Base-by-base conservation (phyloP, 1,284 basidiomycete genomes). In the Tilletia indica region DNA sequence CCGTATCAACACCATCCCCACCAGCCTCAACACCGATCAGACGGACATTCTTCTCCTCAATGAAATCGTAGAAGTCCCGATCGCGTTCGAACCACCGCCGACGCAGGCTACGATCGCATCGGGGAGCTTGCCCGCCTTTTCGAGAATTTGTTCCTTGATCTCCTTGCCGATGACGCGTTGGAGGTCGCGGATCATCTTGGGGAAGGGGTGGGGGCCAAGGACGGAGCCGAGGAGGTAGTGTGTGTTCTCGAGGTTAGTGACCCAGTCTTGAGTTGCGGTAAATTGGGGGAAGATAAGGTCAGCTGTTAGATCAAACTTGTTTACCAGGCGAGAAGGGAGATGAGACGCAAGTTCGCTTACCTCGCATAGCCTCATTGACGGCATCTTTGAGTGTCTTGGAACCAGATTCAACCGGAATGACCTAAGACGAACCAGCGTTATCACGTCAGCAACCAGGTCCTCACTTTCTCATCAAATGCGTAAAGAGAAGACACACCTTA, bases 141-240 rank as follows among this genome's bases (percentile, higher is more conserved):
- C 91, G 67, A 89, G 86, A 74, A 98, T 84, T 86, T 99, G 97
- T 68, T 87, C 86, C 86, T 95, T 97, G 87, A 98, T 96, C 86
- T 99, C 97, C 82, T 91, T 88, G 3, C 96, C 92, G 77, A 99
- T 99, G 68, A 99, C 89, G 76, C 91, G 90, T 85, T 99, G 97
- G 89, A 97, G 98, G 86, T 99, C 97, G 70, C 96, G 91, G 64
- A 99, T 96, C 73, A 99, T 93, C 45, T 95, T 97, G 0, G 97
- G 97, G 90, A 99, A 99, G 0, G 97, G 97, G 85, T 98, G 96
- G 19, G 97, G 97, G 6, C 97, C 97, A 78, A 99, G 97, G 45
- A 91, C 94, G 25, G 94, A 97, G 51, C 97, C 97, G 77, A 99
- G 93, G 76, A 97, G 89, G 87, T 98, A 99, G 86, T 99, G 94